Base-by-base conservation (phyloP, 2,329 filamentous ascomycete genomes). In the Fusarium fracticaudum region DNA sequence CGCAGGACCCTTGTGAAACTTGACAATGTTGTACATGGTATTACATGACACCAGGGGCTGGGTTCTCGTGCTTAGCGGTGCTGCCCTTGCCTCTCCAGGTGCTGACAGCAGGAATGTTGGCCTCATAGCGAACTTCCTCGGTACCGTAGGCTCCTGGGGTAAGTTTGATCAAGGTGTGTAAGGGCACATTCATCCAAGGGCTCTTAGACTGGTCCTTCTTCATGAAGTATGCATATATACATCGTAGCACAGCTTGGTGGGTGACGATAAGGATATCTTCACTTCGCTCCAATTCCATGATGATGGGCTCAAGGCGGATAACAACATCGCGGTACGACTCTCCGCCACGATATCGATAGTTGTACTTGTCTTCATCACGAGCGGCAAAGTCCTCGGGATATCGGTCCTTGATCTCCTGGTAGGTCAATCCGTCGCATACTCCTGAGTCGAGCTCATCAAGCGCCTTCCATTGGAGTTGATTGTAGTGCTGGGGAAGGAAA, bases 161-260 rank as follows among this genome's bases (percentile, higher is more conserved):
- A 59, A 99, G 88, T 85, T 98, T 98, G 85, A 99, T 98, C 54
- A 99, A 87, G 14, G 94, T 98, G 83, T 99, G 96, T 70, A 99
- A 87, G 12, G 96, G 96, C 14, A 99, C 96, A 79, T 98, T 96
- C 93, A 98, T 98, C 96, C 96, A 99, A 1, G 96, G 96, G 76
- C 93, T 96, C 84, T 94, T 90, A 77, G 95, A 91, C 83, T 98
- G 96, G 62, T 94, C 92, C 79, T 96, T 94, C 79, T 98, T 97
- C 93, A 98, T 98, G 83, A 98, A 99, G 84, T 99, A 99, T 37
- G 96, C 94, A 81, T 98, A 99, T 79, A 99, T 98, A 86, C 96
- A 99, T 68, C 96, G 91, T 72, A 99, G 87, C 40, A 99, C 96
- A 20, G 96, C 96, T 85, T 99, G 96, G 82, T 99, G 96, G 8